Conservation (phyloP, 1,284 basidiomycete species). For the Amylostereum areolatum region DNA sequence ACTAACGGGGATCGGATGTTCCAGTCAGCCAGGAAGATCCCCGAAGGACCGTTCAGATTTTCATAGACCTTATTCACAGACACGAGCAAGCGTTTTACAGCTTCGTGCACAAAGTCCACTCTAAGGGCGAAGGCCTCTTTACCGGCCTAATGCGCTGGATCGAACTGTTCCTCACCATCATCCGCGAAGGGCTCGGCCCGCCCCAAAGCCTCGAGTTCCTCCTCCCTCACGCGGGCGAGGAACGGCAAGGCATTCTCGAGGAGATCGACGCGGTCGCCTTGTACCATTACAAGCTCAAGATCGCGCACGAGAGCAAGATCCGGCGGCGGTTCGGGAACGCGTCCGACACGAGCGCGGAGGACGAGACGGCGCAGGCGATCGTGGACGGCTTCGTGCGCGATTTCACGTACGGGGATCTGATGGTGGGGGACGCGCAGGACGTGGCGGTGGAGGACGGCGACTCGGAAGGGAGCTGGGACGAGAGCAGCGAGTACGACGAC, state of each 20-base stretch:
- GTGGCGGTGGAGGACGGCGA: conserved; percentile 75
- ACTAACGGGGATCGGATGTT: background rate
- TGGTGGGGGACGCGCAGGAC: conserved; percentile 73
- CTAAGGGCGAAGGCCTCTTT: conserved; percentile 93
- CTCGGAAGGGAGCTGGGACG: conserved; percentile 28
- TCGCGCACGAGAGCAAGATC: conserved; percentile 85
- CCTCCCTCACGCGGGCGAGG: conserved; percentile 73
- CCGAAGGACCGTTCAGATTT: conserved; percentile 83
- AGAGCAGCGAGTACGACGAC: conserved; percentile 19
- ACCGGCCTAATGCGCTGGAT: conserved; percentile 96
- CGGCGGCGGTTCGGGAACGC: conserved; percentile 70
- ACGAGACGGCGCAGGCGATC: conserved; percentile 73
- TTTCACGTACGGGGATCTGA: conserved; percentile 74
- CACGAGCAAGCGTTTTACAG: conserved; percentile 95
- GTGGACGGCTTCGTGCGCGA: conserved; percentile 76
- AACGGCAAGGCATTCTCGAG: conserved; percentile 68
- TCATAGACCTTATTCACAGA: conserved; percentile 89
- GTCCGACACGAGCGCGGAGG: conserved; percentile 55
- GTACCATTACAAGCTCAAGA: conserved; percentile 90
- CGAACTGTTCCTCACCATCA: conserved; percentile 88
- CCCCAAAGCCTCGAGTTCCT: conserved; percentile 79
- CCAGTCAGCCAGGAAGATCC: conserved; percentile 83
- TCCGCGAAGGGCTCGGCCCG: conserved; percentile 82
- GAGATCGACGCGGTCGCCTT: conserved; percentile 85
- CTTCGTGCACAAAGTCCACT: conserved; percentile 98